Conservation (phyloP, 441 rosid genomes). For the Manihot esculenta region DNA sequence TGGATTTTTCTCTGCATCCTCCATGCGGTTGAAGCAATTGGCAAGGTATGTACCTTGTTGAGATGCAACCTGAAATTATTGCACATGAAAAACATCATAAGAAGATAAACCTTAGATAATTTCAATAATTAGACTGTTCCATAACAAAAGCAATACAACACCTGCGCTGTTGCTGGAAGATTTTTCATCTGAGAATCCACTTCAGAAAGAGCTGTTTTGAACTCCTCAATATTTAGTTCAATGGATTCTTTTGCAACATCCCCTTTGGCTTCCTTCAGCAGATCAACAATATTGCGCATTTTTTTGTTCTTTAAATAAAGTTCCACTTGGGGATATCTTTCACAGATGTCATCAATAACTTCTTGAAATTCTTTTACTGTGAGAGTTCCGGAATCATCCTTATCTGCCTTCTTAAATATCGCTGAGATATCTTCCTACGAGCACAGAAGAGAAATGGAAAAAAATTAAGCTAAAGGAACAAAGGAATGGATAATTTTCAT, state of each 20-base stretch:
- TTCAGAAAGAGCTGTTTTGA: slow-evolving; percentile 71
- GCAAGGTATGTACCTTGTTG: slow-evolving; percentile 95
- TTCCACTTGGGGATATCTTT: slow-evolving; percentile 93
- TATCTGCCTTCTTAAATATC: slow-evolving; percentile 87
- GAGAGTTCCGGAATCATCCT: slow-evolving; percentile 86
- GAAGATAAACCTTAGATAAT: not conserved
- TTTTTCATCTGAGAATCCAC: slow-evolving; percentile 89
- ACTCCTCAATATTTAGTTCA: slow-evolving; percentile 79
- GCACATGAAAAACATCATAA: not conserved
- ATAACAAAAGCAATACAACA: slow-evolving; percentile 7
- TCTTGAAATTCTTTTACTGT: slow-evolving; percentile 82
- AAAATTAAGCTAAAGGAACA: not conserved
- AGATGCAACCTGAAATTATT: slow-evolving; percentile 69
- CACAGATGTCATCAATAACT: slow-evolving; percentile 71
- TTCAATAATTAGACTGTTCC: not conserved
- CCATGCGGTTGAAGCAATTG: slow-evolving; percentile 92
- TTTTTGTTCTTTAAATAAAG: slow-evolving; percentile 75
- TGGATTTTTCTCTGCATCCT: slow-evolving; percentile 71
- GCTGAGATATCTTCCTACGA: slow-evolving; percentile 79
- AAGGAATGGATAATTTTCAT: not conserved
- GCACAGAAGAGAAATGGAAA: not conserved
- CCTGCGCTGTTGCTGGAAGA: slow-evolving; percentile 99
- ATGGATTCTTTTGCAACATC: slow-evolving; percentile 56
- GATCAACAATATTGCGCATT: slow-evolving; percentile 63
- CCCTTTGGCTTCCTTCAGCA: slow-evolving; percentile 61